Evolutionary conservation across 768 basidiomycete species (phyloP).

Genomic region (Leccinum barrowsii): DNA sequence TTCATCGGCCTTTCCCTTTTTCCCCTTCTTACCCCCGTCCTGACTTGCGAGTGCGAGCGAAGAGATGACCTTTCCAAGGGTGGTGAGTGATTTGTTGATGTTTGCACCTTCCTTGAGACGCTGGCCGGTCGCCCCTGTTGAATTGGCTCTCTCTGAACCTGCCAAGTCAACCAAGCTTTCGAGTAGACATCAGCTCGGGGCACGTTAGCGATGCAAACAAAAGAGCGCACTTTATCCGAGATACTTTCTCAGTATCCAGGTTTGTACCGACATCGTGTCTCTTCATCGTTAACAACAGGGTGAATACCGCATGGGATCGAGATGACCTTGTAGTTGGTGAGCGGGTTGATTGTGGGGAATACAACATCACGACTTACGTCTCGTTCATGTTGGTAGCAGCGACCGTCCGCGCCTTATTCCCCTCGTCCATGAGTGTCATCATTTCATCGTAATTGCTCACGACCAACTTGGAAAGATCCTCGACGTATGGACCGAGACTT

Average conservation of each 20-base stretch:
- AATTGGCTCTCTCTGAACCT: conserved; percentile 95
- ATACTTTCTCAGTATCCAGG: conserved; percentile 97
- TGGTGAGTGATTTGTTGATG: conserved; percentile 98
- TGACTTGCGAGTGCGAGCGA: conserved; percentile 65
- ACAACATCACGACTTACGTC: conserved; percentile 56
- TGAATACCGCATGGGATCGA: conserved; percentile 97
- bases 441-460: conserved; percentile 93
- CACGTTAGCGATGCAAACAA: background rate
- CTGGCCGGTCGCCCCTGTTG: conserved; percentile 95
- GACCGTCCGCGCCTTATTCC: conserved; percentile 97
- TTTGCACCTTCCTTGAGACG: conserved; percentile 97
- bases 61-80: conserved; percentile 96
- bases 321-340: conserved; percentile 67
- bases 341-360: background rate
- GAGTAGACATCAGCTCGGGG: conserved; percentile 8
- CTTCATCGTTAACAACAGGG: conserved; percentile 91
- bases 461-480: conserved; percentile 90
- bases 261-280: conserved; percentile 79
- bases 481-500: conserved; percentile 94
- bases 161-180: conserved; percentile 89
- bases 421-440: conserved; percentile 99
- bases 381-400: conserved; percentile 99
- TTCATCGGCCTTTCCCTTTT: conserved; percentile 87
- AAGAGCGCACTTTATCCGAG: conserved; percentile 75
- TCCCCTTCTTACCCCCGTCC: conserved; percentile 72